These are phyloP conservation scores for Canavalia gladiata DNA, from an alignment of 306 rosid genomes.

Conservation along the genomic window DNA sequence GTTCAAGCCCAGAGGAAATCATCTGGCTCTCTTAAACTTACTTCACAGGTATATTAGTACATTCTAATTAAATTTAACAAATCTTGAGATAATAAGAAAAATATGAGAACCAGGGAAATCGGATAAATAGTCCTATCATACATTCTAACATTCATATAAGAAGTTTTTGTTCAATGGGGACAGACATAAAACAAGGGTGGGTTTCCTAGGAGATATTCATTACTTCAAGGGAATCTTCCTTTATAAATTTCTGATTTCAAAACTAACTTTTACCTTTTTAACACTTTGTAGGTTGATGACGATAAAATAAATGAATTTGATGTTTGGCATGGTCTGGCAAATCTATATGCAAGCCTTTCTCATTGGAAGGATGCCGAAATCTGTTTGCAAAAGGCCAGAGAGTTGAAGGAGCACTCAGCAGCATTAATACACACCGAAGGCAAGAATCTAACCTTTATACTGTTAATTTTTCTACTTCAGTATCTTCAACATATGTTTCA, in stretches of 20 bases:
- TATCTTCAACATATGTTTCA: constrained; percentile 16
- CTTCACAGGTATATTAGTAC: constrained; percentile 60
- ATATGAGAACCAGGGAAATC: background rate
- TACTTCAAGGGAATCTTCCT: constrained; percentile 23
- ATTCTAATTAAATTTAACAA: no score
- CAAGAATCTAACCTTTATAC: constrained; percentile 54
- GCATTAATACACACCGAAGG: constrained; percentile 78
- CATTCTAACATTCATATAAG: background rate
- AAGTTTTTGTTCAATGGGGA: background rate
- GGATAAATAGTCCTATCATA: background rate
- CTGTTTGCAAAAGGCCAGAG: constrained; percentile 86
- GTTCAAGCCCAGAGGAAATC: constrained; percentile 95
- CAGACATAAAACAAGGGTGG: background rate
- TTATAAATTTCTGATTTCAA: background rate
- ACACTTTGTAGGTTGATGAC: constrained; percentile 64
- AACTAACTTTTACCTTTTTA: constrained; percentile 34
- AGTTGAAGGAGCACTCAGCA: constrained; percentile 67
- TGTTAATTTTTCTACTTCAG: constrained; percentile 42
- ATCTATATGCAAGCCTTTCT: constrained; percentile 87
- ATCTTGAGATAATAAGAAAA: background rate
- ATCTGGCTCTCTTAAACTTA: constrained; percentile 60
- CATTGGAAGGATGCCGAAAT: constrained; percentile 93
- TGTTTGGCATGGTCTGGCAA: constrained; percentile 95
- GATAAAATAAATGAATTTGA: constrained; percentile 78
- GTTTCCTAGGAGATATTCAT: background rate